Base-by-base conservation (phyloP, 768 basidiomycete species). In the Rhizopogon roseolus region DNA sequence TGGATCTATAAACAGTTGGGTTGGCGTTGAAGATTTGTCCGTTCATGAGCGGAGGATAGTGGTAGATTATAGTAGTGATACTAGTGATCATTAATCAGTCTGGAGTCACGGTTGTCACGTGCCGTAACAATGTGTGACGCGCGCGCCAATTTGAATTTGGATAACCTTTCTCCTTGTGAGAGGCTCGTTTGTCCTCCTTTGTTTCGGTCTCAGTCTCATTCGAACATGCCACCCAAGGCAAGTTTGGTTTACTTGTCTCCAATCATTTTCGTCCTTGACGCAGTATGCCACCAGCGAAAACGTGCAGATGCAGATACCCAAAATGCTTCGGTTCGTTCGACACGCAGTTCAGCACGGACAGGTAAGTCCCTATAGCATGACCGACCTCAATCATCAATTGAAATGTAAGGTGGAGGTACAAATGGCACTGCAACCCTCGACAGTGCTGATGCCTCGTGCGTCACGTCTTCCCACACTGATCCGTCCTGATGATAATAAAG, bases 11-110 rank as follows among this genome's bases (percentile, higher is more conserved):
- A 38, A 98, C 76, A 10, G 82, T 86, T 1, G 96, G 96, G 70
- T 98, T 98, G 16, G 88, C 88, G 70, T 98, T 98, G 78, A 85
- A 91, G 50, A 86, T 71, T 65, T 85, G 82, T 37, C 71, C 70
- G 48, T 74, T 65, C 81, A 84, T 85, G 53, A 49, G 57, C 59
- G 61, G 52, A 25, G 52, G 43, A 13, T 44, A 45, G 50, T 50
- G 49, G 51, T 49, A 57, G 41, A 76, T 74, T 71, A 70, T 71
- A 6, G 73, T 73, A 49, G 75, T 75, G 64, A 75, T 74, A 43
- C 25, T 17, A 22, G 53, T 29, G 36, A 28, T 50, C 6, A 39
- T 14, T 40, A 40, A 40, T 38, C 37, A 39, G 16, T 32, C 7
- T 44, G 4, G 16, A 10, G 63, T 69, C 61, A 67, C 63, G 19